Base-by-base conservation (phyloP, 2,329 filamentous ascomycete genomes). In the Thermomyces lanuginosus region DNA sequence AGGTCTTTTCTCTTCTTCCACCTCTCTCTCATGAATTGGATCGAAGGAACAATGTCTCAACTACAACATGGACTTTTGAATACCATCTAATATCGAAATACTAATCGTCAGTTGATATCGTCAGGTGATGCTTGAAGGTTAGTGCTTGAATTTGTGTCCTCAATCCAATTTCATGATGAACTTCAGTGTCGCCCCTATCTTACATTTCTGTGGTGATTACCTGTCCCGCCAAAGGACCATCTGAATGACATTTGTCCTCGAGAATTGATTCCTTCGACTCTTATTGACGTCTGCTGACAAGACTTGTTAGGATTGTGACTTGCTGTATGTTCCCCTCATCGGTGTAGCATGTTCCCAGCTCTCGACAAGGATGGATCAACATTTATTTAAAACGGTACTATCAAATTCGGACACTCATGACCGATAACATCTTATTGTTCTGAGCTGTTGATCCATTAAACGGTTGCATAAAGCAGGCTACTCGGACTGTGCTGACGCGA, bases 151-250 rank as follows among this genome's bases (percentile, higher is more conserved):
- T 24, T 12, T n/a, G 28, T 29, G 18, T 33, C 31, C 29, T 21
- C 12, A 27, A 16, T 33, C 20, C 23, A 24, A 31, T 34, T 36
- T 37, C 38, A 59, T 65, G 65, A 70, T 69, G 66, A 69, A 61
- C 56, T 39, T 55, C 51, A 54, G 61, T 69, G 65, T 70, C 66
- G 66, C 66, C 66, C 66, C 66, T 69, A 69, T 69, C 66, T 58
- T 56, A 69, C 63, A 49, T 55, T 37, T 46, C 46, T 41, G 47
- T 69, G 66, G 63, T 68, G 65, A 69, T 60, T 61, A 66, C 64
- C 61, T 64, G 64, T 69, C 63, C 56, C 49, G 60, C 65, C 65
- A 69, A 69, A 69, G 62, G 63, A 69, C 64, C 51, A 50, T 53
- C 63, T 67, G 63, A 67, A 28, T 22, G 35, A 29, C 7, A 17